Evolutionary conservation across 2,329 filamentous ascomycete species (phyloP).

Genomic region (Raffaelea arxii): DNA sequence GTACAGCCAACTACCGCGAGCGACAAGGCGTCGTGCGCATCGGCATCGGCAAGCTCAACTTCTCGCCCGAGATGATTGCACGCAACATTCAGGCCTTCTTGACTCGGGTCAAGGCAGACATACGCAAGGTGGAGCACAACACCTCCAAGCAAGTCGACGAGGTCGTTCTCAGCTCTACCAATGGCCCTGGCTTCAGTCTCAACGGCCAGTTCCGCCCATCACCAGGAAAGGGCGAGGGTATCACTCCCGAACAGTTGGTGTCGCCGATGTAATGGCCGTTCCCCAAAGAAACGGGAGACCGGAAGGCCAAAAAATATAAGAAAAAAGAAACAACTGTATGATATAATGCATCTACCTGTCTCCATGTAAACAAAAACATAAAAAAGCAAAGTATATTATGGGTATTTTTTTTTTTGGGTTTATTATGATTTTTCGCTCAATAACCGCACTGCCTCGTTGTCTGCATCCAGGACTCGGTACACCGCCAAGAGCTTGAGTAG

Average conservation of each 20-base stretch:
- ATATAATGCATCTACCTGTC: conserved; percentile 12
- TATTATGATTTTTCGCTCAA: conserved; percentile 31
- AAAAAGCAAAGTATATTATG: no score
- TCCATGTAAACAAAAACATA: no score
- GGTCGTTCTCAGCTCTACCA: conserved; percentile 75
- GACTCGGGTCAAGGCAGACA: conserved; percentile 67
- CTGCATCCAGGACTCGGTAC: conserved; percentile 42
- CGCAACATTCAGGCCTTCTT: conserved; percentile 76
- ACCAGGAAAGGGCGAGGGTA: conserved; percentile 44
- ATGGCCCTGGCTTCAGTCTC: conserved; percentile 78
- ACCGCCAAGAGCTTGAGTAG: conserved; percentile 42
- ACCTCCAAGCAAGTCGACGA: conserved; percentile 64
- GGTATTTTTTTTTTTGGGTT: no score
- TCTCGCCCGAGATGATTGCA: conserved; percentile 77
- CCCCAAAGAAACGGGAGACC: no score
- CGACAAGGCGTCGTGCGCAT: conserved; percentile 73
- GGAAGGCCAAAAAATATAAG: no score
- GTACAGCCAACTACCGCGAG: conserved; percentile 81
- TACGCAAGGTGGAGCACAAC: conserved; percentile 44
- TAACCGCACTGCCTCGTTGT: conserved; percentile 40
- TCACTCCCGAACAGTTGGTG: conserved; percentile 42
- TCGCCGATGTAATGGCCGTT: conserved; percentile 47
- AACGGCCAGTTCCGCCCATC: conserved; percentile 66
- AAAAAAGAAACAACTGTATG: conserved; percentile 2
- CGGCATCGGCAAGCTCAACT: conserved; percentile 83